Evolutionary conservation across 345 rosid species (phyloP), one percentile per base, ranked within the genome.

Genomic region (Linum usitatissimum): DNA sequence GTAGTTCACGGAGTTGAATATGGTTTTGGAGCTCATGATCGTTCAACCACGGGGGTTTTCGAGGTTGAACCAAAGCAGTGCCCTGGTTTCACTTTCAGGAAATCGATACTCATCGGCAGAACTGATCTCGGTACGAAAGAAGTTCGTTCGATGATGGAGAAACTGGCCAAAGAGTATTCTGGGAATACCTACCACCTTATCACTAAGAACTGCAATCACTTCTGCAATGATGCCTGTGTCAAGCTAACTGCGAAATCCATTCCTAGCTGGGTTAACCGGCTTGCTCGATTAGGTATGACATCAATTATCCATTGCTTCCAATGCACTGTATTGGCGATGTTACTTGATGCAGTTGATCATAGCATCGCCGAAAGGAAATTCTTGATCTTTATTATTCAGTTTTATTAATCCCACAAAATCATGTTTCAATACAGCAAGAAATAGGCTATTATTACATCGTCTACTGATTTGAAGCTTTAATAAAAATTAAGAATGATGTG

Each of bases 1-100:
- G 62, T 64, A 86, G 99, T 93, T 73, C 90, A 93, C 67, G 88
- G 87, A 13, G 83, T 84, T 51, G 99, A 93, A 68, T 93, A 86
- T 66, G 97, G 92, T 18, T 93, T 87, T 82, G 97, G 99, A 75
- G 99, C 97, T 28, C 97, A 93, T 65, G 95, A 93, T 13, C 85
- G 83, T 31, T 48, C 86, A 9, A 76, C 77, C 6, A 90, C 96
- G 0, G 97, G 97, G 70, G 87, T 90, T 18, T 93, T 93, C 55
- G 95, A 90, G 75, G 97, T 93, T 65, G 99, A 87, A 36, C 97
- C 97, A 0, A 84, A 68, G 79, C 86, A 68, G 56, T 93, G 99
- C 68, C 90, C 96, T 1, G 94, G 97, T 70, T 93, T 93, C 70
- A 81, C 86, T 3, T 93, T 84, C 67, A 75, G 99, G 71, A 93